Conservation (phyloP, 2,329 filamentous ascomycete genomes). For the Biscogniauxia sp. region DNA sequence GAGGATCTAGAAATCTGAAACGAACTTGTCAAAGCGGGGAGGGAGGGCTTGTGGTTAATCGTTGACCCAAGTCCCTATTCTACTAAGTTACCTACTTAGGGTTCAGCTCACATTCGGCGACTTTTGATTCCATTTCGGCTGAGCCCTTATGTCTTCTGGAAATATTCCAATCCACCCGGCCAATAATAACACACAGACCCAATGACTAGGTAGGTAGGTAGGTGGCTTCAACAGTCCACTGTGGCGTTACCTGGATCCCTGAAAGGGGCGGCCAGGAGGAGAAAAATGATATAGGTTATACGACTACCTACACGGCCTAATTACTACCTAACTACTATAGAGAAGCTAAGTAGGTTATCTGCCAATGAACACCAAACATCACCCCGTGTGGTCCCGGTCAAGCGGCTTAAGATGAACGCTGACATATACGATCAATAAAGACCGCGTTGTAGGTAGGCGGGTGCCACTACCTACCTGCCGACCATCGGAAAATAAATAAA, state of each 20-base stretch:
- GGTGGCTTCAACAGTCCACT: neutral
- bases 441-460: too few relatives aligned
- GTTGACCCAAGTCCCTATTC: neutral
- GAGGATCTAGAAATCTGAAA: neutral
- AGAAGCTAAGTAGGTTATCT: too few relatives aligned
- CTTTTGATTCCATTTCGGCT: too few relatives aligned
- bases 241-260: neutral
- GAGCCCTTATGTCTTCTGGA: neutral
- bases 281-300: neutral
- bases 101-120: too few relatives aligned
- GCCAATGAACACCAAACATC: neutral
- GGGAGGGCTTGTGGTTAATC: neutral
- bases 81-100: too few relatives aligned
- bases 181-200: neutral
- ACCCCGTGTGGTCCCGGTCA: neutral
- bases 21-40: neutral
- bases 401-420: too few relatives aligned
- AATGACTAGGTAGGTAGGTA: too few relatives aligned
- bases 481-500: neutral
- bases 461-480: too few relatives aligned
- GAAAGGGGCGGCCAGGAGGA: neutral
- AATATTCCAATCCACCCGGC: neutral
- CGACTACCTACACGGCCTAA: too few relatives aligned
- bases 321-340: neutral
- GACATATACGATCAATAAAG: too few relatives aligned